phyloP scores from a whole-genome alignment of 1,139 yeast genomes.

The Casaregolazyma suthepensis region DNA sequence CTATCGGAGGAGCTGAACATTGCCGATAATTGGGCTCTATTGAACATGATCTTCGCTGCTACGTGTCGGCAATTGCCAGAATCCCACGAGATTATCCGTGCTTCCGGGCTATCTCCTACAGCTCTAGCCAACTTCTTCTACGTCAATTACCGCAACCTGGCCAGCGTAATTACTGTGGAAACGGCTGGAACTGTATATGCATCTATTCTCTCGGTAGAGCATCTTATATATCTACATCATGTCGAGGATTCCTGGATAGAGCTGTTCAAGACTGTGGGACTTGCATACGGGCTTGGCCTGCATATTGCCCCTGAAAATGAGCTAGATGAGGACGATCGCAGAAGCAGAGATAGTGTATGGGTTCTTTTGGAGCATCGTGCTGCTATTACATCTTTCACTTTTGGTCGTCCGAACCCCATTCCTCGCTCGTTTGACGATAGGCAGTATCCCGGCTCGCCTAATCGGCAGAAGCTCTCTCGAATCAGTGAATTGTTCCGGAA shows the following conservation, averaged over 20 bases:
- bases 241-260: conserved; percentile 1
- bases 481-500: not conserved
- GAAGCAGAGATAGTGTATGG: conserved; percentile 2
- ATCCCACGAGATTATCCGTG: not conserved
- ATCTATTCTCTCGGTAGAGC: not conserved
- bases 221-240: not conserved
- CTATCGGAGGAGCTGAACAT: not conserved
- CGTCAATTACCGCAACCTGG: not conserved
- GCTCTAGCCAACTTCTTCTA: conserved; percentile 1
- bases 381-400: not conserved
- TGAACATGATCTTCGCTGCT: conserved; percentile 3
- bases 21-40: not conserved
- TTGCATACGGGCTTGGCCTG: conserved; percentile 3
- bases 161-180: not conserved
- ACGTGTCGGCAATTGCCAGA: not conserved
- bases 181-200: not conserved
- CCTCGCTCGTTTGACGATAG: not conserved
- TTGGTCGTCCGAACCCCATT: conserved; percentile 1
- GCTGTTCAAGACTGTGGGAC: conserved; percentile 1
- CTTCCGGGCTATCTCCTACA: not conserved
- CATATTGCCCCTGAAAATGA: not conserved
- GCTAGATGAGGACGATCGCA: not conserved
- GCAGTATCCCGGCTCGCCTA: not conserved
- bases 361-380: not conserved
- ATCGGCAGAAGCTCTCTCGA: not conserved